phyloP scores from a whole-genome alignment of 164 flowering plant species.

The Tinospora cordifolia region DNA sequence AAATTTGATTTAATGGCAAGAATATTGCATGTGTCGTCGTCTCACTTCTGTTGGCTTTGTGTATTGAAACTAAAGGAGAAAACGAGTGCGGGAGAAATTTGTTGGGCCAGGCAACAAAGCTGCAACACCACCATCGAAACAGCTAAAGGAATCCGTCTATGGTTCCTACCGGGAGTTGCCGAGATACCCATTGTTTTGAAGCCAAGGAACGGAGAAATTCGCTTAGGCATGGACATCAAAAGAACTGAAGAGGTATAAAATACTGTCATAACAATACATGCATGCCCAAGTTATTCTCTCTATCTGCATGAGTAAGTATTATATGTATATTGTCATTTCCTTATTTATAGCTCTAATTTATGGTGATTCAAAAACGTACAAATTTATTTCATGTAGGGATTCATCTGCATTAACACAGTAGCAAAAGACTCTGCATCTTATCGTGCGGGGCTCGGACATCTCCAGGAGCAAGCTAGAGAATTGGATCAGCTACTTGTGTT shows the following conservation, averaged over 20 bases:
- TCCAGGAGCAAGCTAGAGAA: conserved; percentile 31
- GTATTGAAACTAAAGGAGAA: neutral
- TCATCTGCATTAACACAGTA: conserved; percentile 34
- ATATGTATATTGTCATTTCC: too few species aligned
- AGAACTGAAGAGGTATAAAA: conserved; percentile 41
- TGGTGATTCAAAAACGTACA: too few species aligned
- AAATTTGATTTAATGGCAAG: too few species aligned
- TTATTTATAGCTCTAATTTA: too few species aligned
- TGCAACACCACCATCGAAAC: conserved; percentile 16
- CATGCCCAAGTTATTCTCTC: too few species aligned
- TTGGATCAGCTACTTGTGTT: conserved; percentile 28
- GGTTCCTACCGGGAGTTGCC: conserved; percentile 51
- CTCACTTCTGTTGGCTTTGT: too few species aligned
- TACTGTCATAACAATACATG: too few species aligned
- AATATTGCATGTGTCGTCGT: too few species aligned
- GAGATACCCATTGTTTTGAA: conserved; percentile 30
- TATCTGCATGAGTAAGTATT: too few species aligned
- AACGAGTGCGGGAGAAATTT: conserved; percentile 16
- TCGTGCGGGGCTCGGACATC: conserved; percentile 33
- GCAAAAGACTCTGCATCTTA: conserved; percentile 37
- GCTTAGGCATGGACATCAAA: conserved; percentile 51
- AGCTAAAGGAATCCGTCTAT: conserved; percentile 36
- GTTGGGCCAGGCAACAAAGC: conserved; percentile 21
- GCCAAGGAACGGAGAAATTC: conserved; percentile 32
- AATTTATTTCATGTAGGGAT: conserved; percentile 28